Percentiles rank a stretch among this genome's conserved stretches.
phyloP scores from a whole-genome alignment of 2,329 filamentous ascomycete genomes.

The Alternaria novae-zelandiae region DNA sequence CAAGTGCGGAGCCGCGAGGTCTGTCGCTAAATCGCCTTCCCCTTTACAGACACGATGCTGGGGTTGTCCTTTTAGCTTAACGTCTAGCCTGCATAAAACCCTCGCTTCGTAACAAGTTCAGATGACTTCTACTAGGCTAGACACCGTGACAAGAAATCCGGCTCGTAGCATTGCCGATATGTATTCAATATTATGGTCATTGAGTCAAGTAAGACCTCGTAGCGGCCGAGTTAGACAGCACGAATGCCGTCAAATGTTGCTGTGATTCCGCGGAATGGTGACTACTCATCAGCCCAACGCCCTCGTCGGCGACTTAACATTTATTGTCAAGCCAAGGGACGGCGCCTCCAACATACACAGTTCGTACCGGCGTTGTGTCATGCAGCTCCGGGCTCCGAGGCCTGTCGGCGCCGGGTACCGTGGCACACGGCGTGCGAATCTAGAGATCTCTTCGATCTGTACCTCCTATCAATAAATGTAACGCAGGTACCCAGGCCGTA shows the following conservation, averaged over 20 bases:
- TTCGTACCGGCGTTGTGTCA: not conserved
- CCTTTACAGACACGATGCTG: not conserved
- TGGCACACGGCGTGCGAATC: not conserved
- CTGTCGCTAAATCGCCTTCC: not conserved
- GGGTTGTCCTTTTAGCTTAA: conserved; percentile 6
- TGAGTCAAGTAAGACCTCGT: not conserved
- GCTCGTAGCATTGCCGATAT: not conserved
- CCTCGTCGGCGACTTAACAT: not conserved
- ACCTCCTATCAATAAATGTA: not conserved
- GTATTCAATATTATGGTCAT: not conserved
- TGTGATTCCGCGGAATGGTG: not conserved
- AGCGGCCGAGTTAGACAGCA: not conserved
- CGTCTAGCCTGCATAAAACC: conserved; percentile 10
- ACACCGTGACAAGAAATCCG: not conserved
- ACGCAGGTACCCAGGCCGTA: not conserved
- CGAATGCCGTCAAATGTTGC: not conserved
- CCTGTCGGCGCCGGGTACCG: not conserved
- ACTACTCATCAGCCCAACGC: not conserved
- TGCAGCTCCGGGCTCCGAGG: not conserved
- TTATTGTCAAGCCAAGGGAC: not conserved
- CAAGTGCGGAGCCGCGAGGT: conserved; percentile 3
- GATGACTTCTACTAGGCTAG: not conserved
- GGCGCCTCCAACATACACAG: not conserved
- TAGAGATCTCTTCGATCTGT: conserved; percentile 3
- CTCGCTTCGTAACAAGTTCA: not conserved